Evolutionary conservation across 2,329 filamentous ascomycete species (phyloP).

Genomic region (Aspergillus neoniger): DNA sequence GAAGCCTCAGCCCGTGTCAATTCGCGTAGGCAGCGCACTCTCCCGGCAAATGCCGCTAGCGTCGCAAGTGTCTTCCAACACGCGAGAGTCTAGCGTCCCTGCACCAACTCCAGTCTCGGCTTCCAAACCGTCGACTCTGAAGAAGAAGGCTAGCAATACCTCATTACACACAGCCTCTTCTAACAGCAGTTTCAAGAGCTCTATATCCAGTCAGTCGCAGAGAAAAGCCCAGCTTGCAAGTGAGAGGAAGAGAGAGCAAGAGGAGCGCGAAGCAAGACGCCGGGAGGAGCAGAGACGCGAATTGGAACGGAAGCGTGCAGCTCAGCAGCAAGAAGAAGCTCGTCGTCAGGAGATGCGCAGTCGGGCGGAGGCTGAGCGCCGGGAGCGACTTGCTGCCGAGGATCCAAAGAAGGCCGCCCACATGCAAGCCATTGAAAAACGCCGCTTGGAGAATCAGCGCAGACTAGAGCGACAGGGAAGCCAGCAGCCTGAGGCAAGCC

Average conservation of each 20-base stretch:
- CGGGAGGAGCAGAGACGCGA: slow-evolving; percentile 82
- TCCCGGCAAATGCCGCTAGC: slow-evolving; percentile 47
- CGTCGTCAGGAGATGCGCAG: slow-evolving; percentile 65
- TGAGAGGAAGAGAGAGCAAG: slow-evolving; percentile 79
- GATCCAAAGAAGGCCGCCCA: slow-evolving; percentile 69
- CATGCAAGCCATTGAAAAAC: slow-evolving; percentile 60
- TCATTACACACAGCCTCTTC: slow-evolving; percentile 60
- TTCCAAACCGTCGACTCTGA: slow-evolving; percentile 50
- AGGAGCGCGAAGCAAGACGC: slow-evolving; percentile 75
- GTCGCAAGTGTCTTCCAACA: slow-evolving; percentile 57
- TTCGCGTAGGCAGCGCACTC: slow-evolving; percentile 51
- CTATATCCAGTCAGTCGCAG: slow-evolving; percentile 61
- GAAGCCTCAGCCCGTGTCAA: slow-evolving; percentile 51
- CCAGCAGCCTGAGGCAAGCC: slow-evolving; percentile 41
- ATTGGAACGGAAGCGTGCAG: slow-evolving; percentile 72
- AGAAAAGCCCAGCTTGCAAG: slow-evolving; percentile 73
- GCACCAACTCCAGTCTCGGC: slow-evolving; percentile 49
- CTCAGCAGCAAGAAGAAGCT: slow-evolving; percentile 57
- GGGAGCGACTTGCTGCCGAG: slow-evolving; percentile 50
- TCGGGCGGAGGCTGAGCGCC: slow-evolving; percentile 56
- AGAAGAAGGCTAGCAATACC: slow-evolving; percentile 67
- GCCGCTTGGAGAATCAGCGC: slow-evolving; percentile 50
- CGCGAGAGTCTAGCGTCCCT: slow-evolving; percentile 57
- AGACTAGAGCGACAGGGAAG: slow-evolving; percentile 49
- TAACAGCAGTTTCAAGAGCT: slow-evolving; percentile 64